Percentiles rank a stretch among this genome's conserved stretches.
These are phyloP conservation scores for Saccharum officinarum DNA, from an alignment of 176 grass and related monocot genomes.

Conservation along the genomic window DNA sequence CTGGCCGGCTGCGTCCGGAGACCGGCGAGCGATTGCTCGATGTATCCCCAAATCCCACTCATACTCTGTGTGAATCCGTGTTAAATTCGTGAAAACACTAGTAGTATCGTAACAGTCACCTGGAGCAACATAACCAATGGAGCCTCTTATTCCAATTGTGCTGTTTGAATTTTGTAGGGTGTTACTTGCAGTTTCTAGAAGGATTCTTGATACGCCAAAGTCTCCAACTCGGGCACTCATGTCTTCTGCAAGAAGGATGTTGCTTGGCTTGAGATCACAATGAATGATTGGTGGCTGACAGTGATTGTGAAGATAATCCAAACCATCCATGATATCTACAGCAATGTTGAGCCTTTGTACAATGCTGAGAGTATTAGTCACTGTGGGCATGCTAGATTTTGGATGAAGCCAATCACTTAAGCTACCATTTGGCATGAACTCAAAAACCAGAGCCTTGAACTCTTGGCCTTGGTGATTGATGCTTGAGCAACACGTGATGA, in stretches of 20 bases:
- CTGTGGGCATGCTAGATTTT: neutral
- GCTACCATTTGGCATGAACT: slow-evolving; percentile 46
- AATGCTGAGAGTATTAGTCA: neutral
- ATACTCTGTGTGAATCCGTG: no score
- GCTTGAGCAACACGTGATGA: slow-evolving; percentile 38
- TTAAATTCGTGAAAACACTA: no score
- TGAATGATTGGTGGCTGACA: slow-evolving; percentile 26
- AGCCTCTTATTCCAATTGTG: slow-evolving; percentile 33
- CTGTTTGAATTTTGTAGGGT: neutral
- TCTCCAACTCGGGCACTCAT: slow-evolving; percentile 49
- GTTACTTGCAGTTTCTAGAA: neutral
- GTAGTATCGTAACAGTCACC: no score
- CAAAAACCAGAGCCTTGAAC: slow-evolving; percentile 40
- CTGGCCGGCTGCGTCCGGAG: no score
- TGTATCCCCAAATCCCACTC: no score
- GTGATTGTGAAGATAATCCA: slow-evolving; percentile 24
- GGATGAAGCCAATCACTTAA: slow-evolving; percentile 30
- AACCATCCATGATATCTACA: neutral
- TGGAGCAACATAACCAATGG: slow-evolving; percentile 53
- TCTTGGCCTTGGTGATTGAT: slow-evolving; percentile 11
- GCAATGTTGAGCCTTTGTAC: neutral
- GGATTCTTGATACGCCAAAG: slow-evolving; percentile 46
- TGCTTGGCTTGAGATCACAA: slow-evolving; percentile 57
- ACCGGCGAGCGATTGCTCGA: no score
- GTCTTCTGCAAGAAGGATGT: slow-evolving; percentile 39